Base-by-base conservation (phyloP, 2,329 filamentous ascomycete genomes). In the Exophiala lecanii-corni region DNA sequence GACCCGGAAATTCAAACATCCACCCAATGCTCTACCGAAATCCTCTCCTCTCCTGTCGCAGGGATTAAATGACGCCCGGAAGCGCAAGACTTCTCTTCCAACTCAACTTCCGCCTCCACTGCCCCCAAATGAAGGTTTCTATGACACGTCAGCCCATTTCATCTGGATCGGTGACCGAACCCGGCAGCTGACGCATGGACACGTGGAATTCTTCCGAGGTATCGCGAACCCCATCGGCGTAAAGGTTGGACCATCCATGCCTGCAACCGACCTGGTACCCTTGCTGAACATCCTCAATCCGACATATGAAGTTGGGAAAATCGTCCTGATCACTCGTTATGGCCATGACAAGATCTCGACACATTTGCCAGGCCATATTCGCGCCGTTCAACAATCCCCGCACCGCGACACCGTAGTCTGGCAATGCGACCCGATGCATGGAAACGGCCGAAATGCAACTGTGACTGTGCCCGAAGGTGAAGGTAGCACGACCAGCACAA, bases 391-490 rank as follows among this genome's bases (percentile, higher is more conserved):
- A 63, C 75, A 75, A 56, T 89, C 85, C 44, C 88, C 75, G 0
- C 80, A 84, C 59, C 34, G 45, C 25, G 52, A 47, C 41, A 58
- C 74, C 16, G 88, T 94, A 3, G 87, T 96, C 56, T 97, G 91
- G 91, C 92, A 97, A 69, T 97, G 91, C 68, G 92, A 98, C 67
- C 92, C 92, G 16, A 98, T 98, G 92, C 92, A 98, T 68, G 92
- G 92, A 20, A 83, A 83, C 61, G 81, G 78, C 1, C 72, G 75
- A 36, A 72, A 73, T 36, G 54, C 51, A 16, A 54, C 48, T 0
- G 49, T 55, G 15, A 40, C 40, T 2, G 25, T 46, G 5, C 40
- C 45, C 7, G 84, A 84, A 67, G 19, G 26, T 12, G 19, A 26
- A 12, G 37, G 39, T 18, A 25, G 35, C 16, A 84, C 80, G 26